phyloP scores from a whole-genome alignment of 352 stramenopile genomes.

The Phytophthora chlamydospora region DNA sequence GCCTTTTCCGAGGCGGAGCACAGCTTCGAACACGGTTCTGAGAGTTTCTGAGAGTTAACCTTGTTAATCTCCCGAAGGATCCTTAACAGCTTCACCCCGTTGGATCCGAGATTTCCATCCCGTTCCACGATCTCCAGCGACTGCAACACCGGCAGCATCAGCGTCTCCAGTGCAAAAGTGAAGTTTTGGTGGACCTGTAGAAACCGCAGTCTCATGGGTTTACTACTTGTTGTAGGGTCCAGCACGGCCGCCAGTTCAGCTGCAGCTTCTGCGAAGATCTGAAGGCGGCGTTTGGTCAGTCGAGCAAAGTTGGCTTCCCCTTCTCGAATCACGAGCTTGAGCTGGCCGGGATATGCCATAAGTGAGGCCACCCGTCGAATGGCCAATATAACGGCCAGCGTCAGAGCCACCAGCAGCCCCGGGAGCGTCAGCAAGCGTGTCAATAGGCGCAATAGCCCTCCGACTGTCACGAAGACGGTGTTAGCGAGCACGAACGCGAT shows the following conservation, averaged over 20 bases:
- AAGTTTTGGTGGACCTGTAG: constrained; percentile 75
- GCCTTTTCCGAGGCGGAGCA: constrained; percentile 44
- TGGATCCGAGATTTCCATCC: constrained; percentile 42
- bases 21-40: constrained; percentile 48
- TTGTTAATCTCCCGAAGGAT: constrained; percentile 47
- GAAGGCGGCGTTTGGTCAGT: constrained; percentile 69
- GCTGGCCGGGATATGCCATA: constrained; percentile 76
- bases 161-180: constrained; percentile 65
- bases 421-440: constrained; percentile 52
- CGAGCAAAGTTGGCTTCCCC: constrained; percentile 79
- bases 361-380: constrained; percentile 61
- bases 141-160: constrained; percentile 63
- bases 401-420: constrained; percentile 59
- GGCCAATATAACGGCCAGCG: constrained; percentile 32
- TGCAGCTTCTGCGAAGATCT: constrained; percentile 69
- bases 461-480: constrained; percentile 61
- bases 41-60: constrained; percentile 43
- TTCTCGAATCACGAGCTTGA: constrained; percentile 80
- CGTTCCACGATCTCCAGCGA: constrained; percentile 64
- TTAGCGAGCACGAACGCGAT: constrained; percentile 61
- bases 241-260: constrained; percentile 57
- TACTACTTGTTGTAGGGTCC: constrained; percentile 23
- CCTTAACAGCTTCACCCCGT: constrained; percentile 52
- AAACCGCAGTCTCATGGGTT: constrained; percentile 50
- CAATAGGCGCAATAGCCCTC: constrained; percentile 61